A percentile compares a stretch with the other conserved stretches of the same genome.
Evolutionary conservation across 2,329 filamentous ascomycete species (phyloP).

Genomic region (Corinectria fuckeliana): DNA sequence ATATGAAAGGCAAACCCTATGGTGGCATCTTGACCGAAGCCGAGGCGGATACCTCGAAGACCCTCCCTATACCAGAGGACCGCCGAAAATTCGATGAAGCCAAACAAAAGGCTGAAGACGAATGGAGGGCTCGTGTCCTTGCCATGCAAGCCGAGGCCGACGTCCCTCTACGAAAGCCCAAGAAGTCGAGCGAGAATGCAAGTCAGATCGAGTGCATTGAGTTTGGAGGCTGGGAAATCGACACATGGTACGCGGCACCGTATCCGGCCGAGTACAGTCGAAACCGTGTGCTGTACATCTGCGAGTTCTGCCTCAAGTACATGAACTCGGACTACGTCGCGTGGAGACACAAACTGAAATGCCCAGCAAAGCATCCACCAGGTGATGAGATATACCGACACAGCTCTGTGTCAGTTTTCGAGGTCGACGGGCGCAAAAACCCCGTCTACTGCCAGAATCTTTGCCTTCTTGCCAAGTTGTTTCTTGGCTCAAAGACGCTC

Average conservation of each 20-base stretch:
- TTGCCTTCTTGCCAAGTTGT: constrained; percentile 93
- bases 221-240: constrained; percentile 96
- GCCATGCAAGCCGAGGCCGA: constrained; percentile 69
- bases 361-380: constrained; percentile 93
- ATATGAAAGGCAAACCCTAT: constrained; percentile 91
- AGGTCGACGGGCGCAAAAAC: constrained; percentile 96
- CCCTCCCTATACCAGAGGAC: constrained; percentile 80
- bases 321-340: constrained; percentile 99
- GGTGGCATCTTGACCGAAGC: constrained; percentile 88
- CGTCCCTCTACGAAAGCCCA: constrained; percentile 66
- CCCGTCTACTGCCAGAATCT: constrained; percentile 99
- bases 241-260: constrained; percentile 98
- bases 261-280: constrained; percentile 98
- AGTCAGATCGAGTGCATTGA: constrained; percentile 99
- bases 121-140: constrained; percentile 76
- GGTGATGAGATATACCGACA: constrained; percentile 98
- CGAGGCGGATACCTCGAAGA: constrained; percentile 91
- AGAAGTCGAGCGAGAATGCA: constrained; percentile 82
- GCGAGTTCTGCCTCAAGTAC: constrained; percentile 98
- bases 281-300: constrained; percentile 96
- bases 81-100: constrained; percentile 88
- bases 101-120: constrained; percentile 88
- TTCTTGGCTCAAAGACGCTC: constrained; percentile 96
- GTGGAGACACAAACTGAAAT: constrained; percentile 97
- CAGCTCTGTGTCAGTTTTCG: constrained; percentile 90